These are phyloP conservation scores for Parsonsia alboflavescens DNA, from an alignment of 257 asterid genomes.

Conservation along the genomic window DNA sequence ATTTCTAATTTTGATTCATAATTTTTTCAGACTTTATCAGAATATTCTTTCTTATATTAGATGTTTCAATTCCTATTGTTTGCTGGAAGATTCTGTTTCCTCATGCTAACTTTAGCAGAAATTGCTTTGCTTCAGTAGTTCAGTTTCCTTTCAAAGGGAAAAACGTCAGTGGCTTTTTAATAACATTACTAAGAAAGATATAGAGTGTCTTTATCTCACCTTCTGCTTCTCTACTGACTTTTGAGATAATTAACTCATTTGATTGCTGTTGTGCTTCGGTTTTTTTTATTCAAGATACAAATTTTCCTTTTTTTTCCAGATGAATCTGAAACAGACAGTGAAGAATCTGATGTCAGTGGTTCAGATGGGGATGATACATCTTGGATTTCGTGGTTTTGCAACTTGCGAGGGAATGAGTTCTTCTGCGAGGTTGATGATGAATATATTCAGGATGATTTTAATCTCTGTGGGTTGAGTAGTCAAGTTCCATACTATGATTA, in stretches of 20 bases:
- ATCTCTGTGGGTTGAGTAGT: slow-evolving; percentile 93
- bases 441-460: slow-evolving; percentile 93
- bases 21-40: no score
- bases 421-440: slow-evolving; percentile 98
- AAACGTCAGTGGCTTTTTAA: neutral
- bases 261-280: neutral
- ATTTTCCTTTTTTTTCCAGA: slow-evolving; percentile 41
- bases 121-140: neutral
- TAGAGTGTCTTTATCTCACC: neutral
- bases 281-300: neutral
- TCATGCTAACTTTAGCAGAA: neutral
- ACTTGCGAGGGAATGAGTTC: slow-evolving; percentile 95
- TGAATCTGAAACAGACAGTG: slow-evolving; percentile 94
- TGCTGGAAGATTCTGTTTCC: neutral
- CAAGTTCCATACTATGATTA: slow-evolving; percentile 96
- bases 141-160: neutral
- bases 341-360: slow-evolving; percentile 93
- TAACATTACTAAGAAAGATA: neutral
- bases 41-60: no score
- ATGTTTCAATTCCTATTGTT: neutral
- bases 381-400: slow-evolving; percentile 99
- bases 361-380: slow-evolving; percentile 98
- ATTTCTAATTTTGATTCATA: neutral
- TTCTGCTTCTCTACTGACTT: neutral
- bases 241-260: neutral